These are phyloP conservation scores for Pseudogymnoascus sp. DNA, from an alignment of 2,329 filamentous ascomycete species.

Conservation along the genomic window DNA sequence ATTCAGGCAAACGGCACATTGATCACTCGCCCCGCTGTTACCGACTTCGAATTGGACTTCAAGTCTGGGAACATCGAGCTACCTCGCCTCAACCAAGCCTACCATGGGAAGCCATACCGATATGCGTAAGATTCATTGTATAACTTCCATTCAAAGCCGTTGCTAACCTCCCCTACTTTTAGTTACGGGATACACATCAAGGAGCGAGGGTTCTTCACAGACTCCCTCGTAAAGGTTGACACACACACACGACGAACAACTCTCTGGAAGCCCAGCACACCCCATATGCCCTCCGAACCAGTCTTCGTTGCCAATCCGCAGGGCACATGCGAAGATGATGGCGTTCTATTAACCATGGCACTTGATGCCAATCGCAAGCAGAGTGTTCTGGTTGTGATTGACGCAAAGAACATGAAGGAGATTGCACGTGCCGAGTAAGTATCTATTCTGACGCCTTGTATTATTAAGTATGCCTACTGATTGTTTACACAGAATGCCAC, in stretches of 20 bases:
- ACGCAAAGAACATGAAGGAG: slow-evolving; percentile 53
- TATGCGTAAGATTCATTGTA: slow-evolving; percentile 31
- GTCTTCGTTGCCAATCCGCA: slow-evolving; percentile 52
- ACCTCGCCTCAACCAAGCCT: slow-evolving; percentile 53
- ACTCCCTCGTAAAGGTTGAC: slow-evolving; percentile 58
- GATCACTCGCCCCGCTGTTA: not conserved
- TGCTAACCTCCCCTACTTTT: slow-evolving; percentile 18
- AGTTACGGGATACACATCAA: slow-evolving; percentile 38
- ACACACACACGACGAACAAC: slow-evolving; percentile 40
- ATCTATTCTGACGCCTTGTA: slow-evolving; percentile 26
- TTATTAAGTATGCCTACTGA: not conserved
- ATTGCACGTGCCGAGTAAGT: slow-evolving; percentile 52
- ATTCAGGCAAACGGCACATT: not conserved
- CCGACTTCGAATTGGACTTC: not conserved
- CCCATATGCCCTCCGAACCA: slow-evolving; percentile 59
- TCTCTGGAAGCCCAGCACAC: slow-evolving; percentile 47
- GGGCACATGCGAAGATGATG: slow-evolving; percentile 48
- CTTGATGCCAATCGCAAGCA: slow-evolving; percentile 47
- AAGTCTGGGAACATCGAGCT: slow-evolving; percentile 49
- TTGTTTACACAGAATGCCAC: not conserved
- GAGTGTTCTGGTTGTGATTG: slow-evolving; percentile 57
- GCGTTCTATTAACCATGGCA: slow-evolving; percentile 53
- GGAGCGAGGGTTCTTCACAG: slow-evolving; percentile 49
- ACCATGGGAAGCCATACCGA: slow-evolving; percentile 42
- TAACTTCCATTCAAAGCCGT: too few relatives aligned